Percentiles rank a stretch among this genome's conserved stretches.
phyloP scores from a whole-genome alignment of 306 rosid species.

The Biancaea sappan region DNA sequence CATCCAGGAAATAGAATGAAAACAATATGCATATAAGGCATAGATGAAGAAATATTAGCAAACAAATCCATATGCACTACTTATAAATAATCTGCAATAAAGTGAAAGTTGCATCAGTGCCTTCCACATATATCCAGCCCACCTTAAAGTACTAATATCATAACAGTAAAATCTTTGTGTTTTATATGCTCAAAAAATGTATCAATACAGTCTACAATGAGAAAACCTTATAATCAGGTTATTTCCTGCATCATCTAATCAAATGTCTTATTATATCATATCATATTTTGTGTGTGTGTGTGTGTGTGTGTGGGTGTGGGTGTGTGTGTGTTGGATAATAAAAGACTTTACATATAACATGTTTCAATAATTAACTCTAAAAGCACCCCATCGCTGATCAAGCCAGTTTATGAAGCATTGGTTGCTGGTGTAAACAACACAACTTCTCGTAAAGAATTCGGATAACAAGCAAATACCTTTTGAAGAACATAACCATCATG shows the following conservation, averaged over 20 bases:
- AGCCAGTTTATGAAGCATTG: neutral
- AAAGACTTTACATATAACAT: neutral
- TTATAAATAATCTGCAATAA: neutral
- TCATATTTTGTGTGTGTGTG: no score
- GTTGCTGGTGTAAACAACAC: neutral
- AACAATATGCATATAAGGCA: conserved; percentile 16
- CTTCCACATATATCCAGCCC: neutral
- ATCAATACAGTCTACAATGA: neutral
- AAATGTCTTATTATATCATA: conserved; percentile 2
- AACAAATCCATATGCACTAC: neutral
- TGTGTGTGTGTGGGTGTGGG: no score
- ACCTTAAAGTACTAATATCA: neutral
- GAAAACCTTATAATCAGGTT: conserved; percentile 7
- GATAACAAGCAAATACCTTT: conserved; percentile 59
- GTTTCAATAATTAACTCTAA: conserved; percentile 7
- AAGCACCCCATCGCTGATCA: neutral
- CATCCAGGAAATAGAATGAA: conserved; percentile 8
- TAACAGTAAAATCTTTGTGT: neutral
- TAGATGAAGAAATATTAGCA: conserved; percentile 17
- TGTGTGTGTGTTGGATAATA: neutral
- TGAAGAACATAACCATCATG: conserved; percentile 98
- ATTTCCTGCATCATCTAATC: neutral
- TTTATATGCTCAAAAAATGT: conserved; percentile 5
- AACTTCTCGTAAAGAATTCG: conserved; percentile 16
- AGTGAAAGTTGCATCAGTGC: neutral